phyloP scores from a whole-genome alignment of 1,284 basidiomycete species.

The Ustilago curta region DNA sequence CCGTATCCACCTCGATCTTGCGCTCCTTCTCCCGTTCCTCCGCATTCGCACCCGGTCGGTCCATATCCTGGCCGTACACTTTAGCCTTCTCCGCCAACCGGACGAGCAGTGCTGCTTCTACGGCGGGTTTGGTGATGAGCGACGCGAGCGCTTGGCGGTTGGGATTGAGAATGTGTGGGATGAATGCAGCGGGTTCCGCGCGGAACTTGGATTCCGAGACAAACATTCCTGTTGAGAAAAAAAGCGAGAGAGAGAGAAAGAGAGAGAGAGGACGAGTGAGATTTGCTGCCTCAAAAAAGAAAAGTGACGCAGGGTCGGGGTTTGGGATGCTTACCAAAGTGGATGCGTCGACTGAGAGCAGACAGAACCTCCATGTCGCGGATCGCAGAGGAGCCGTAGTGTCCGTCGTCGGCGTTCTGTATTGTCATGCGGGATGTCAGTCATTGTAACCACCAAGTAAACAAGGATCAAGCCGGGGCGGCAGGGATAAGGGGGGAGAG shows the following conservation, averaged over 20 bases:
- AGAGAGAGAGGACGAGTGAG: neutral
- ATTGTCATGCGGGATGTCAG: neutral
- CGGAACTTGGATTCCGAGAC: conserved; percentile 97
- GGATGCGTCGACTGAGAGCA: conserved; percentile 92
- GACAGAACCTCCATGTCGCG: conserved; percentile 94
- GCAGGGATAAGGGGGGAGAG: neutral
- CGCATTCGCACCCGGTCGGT: conserved; percentile 61
- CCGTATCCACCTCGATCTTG: conserved; percentile 92
- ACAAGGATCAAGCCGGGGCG: too few species aligned
- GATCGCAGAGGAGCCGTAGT: conserved; percentile 94
- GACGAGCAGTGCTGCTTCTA: conserved; percentile 87
- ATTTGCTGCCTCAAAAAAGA: neutral
- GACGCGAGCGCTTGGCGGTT: conserved; percentile 79
- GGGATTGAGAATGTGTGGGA: conserved; percentile 85
- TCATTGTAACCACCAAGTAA: too few species aligned
- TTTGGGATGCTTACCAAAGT: conserved; percentile 82
- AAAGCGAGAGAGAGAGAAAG: neutral
- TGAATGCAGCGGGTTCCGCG: conserved; percentile 84
- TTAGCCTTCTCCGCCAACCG: conserved; percentile 90
- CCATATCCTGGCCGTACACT: conserved; percentile 91
- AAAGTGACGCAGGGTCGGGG: too few species aligned
- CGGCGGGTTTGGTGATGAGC: conserved; percentile 95
- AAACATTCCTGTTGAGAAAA: conserved; percentile 90
- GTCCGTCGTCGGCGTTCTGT: conserved; percentile 85
- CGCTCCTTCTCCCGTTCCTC: conserved; percentile 42